Evolutionary conservation across 1,284 basidiomycete genomes (phyloP).

Genomic region (Tilletia caries): DNA sequence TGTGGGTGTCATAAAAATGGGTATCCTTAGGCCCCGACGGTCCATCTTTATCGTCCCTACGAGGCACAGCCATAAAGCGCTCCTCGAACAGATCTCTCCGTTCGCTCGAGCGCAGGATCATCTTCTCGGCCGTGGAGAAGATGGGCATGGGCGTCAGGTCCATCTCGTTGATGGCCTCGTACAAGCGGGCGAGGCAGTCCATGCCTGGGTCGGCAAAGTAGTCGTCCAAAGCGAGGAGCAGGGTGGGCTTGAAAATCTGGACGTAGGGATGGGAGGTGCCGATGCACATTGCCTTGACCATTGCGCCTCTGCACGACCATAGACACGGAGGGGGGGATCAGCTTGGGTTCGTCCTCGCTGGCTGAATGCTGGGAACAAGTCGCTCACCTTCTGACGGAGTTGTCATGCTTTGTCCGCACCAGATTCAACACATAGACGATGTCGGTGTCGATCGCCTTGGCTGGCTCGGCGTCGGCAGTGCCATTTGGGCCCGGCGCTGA

Average conservation of each 20-base stretch:
- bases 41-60: background rate
- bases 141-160: constrained; percentile 75
- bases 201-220: constrained; percentile 85
- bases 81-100: constrained; percentile 87
- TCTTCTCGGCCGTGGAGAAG: constrained; percentile 75
- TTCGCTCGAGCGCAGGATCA: constrained; percentile 83
- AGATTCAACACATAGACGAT: constrained; percentile 79
- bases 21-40: constrained; percentile 65
- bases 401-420: constrained; percentile 92
- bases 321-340: background rate
- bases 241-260: constrained; percentile 95
- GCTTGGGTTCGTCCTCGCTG: too few species aligned
- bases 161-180: constrained; percentile 88
- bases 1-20: constrained; percentile 82
- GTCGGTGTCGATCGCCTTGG: constrained; percentile 18
- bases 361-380: too few species aligned
- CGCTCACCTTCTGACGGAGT: constrained; percentile 72
- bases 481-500: background rate
- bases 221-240: constrained; percentile 89
- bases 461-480: background rate
- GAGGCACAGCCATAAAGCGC: constrained; percentile 52
- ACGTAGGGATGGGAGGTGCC: constrained; percentile 93
- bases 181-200: constrained; percentile 79
- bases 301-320: constrained; percentile 72
- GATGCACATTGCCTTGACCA: constrained; percentile 92